Evolutionary conservation across 768 basidiomycete species (phyloP).

Genomic region (Lactifluus rugatus): DNA sequence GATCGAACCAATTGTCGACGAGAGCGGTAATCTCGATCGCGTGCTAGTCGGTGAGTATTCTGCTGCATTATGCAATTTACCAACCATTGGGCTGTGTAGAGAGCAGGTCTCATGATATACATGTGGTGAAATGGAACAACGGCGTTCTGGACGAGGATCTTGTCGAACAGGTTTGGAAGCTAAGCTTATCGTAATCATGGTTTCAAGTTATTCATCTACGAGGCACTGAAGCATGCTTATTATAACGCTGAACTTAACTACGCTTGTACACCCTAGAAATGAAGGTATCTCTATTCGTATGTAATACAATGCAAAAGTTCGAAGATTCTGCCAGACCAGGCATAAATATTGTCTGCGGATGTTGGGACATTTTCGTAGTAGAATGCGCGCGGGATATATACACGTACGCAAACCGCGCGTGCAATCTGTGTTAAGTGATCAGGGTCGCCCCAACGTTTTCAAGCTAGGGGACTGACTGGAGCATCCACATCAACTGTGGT

Average conservation of each 20-base stretch:
- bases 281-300: background rate
- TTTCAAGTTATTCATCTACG: background rate
- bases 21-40: conserved; percentile 40
- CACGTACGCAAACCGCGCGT: background rate
- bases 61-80: background rate
- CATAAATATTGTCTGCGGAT: background rate
- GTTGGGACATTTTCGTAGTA: no score
- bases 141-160: background rate
- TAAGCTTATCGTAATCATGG: conserved; percentile 1
- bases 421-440: background rate
- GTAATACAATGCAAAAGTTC: background rate
- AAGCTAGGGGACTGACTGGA: conserved; percentile 2
- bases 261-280: background rate
- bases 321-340: background rate
- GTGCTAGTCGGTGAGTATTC: conserved; percentile 57
- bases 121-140: conserved; percentile 7
- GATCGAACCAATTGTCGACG: conserved; percentile 54
- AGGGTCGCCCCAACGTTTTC: background rate
- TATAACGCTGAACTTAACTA: background rate
- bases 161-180: conserved; percentile 14
- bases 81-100: conserved; percentile 20
- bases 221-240: background rate
- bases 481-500: background rate
- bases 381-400: background rate
- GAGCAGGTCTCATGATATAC: conserved; percentile 13